phyloP scores from a whole-genome alignment of 2,329 filamentous ascomycete genomes.

The Huntiella moniliformis region DNA sequence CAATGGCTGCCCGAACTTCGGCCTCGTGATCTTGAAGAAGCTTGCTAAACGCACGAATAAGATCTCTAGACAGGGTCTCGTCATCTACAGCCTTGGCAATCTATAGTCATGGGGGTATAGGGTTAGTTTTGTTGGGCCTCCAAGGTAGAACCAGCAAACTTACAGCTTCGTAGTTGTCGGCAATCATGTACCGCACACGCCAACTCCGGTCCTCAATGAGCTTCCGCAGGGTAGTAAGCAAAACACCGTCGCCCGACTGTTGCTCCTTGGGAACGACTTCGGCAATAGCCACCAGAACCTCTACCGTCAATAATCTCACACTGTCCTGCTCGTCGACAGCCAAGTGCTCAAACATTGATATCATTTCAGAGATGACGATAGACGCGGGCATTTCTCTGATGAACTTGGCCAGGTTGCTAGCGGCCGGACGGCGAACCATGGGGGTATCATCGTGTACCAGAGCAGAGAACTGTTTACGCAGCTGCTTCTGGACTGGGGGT shows the following conservation, averaged over 20 bases:
- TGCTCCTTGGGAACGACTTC: conserved; percentile 97
- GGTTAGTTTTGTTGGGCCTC: neutral
- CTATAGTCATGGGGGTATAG: conserved; percentile 24
- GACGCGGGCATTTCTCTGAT: conserved; percentile 88
- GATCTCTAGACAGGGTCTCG: conserved; percentile 80
- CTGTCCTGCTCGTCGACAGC: conserved; percentile 95
- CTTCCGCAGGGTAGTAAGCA: conserved; percentile 75
- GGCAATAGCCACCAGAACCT: conserved; percentile 88
- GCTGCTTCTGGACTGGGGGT: conserved; percentile 68
- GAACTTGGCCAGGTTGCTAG: conserved; percentile 92
- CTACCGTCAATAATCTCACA: conserved; percentile 84
- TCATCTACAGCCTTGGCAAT: conserved; percentile 97
- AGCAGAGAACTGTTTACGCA: conserved; percentile 78
- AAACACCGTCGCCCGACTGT: conserved; percentile 84
- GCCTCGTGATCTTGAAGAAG: conserved; percentile 95
- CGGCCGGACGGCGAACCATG: conserved; percentile 94
- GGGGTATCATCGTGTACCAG: conserved; percentile 97
- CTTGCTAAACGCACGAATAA: conserved; percentile 94
- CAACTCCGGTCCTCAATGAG: conserved; percentile 99
- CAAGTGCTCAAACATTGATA: conserved; percentile 93
- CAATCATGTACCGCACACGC: conserved; percentile 98
- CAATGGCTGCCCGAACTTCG: conserved; percentile 90
- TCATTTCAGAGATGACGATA: conserved; percentile 95
- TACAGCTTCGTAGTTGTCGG: conserved; percentile 94
- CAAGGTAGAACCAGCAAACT: conserved; percentile 8